phyloP scores from a whole-genome alignment of 139 green algal species.

The Nannochloris sp. region DNA sequence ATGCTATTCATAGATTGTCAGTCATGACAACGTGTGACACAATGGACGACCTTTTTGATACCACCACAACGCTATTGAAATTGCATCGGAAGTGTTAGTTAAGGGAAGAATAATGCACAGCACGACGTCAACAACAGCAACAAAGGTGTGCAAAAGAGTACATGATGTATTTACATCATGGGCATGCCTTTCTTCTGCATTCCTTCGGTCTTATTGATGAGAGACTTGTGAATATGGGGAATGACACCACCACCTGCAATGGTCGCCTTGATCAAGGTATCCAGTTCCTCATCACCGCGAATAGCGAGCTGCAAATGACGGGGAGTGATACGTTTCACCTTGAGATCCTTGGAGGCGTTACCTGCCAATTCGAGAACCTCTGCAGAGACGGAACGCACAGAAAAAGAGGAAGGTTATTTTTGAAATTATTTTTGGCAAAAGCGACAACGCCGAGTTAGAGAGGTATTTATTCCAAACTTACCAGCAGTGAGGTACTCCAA shows the following conservation, averaged over 20 bases:
- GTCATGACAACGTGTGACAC: background rate
- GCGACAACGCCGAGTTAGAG: background rate
- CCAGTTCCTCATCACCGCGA: slow-evolving; percentile 97
- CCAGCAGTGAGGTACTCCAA: slow-evolving; percentile 55
- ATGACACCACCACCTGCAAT: slow-evolving; percentile 99
- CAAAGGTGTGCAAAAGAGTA: too few species aligned
- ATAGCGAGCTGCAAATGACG: slow-evolving; percentile 98
- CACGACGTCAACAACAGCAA: too few species aligned
- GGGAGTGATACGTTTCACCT: slow-evolving; percentile 99
- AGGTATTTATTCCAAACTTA: slow-evolving; percentile 4
- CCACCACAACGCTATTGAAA: too few species aligned
- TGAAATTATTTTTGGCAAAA: background rate
- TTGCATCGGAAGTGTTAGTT: too few species aligned
- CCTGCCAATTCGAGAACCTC: slow-evolving; percentile 98
- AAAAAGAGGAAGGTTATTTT: too few species aligned
- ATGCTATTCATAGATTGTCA: background rate
- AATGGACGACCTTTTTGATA: too few species aligned
- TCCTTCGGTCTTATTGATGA: slow-evolving; percentile 71
- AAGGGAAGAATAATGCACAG: too few species aligned
- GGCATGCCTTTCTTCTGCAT: slow-evolving; percentile 30
- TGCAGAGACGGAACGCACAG: slow-evolving; percentile 87
- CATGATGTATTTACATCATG: too few species aligned
- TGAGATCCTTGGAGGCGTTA: slow-evolving; percentile 99
- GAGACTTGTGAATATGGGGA: slow-evolving; percentile 97
- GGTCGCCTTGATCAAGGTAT: slow-evolving; percentile 99